Base-by-base conservation (phyloP, 2,329 filamentous ascomycete species). In the Trichoderma aggressivum region DNA sequence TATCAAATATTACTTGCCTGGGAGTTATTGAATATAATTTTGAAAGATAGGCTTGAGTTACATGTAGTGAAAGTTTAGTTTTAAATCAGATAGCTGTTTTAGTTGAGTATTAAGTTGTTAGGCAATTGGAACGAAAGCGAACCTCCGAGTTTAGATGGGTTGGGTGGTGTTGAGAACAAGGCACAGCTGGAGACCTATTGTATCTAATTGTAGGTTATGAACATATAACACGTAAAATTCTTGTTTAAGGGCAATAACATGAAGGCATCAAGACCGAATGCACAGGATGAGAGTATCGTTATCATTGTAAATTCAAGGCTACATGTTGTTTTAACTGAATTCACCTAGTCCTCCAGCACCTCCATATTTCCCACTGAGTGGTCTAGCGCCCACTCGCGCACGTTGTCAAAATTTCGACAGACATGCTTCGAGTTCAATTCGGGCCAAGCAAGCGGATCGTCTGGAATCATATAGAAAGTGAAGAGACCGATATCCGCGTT, bases 381-480 rank as follows among this genome's bases (percentile, higher is more conserved):
- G 6, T 63, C 60, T 24, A 63, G 18, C 14, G 60, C 60, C 60
- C 60, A 63, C 60, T 30, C 8, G 39, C 60, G 60, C 24, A 63
- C 60, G 6, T 21, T 30, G 16, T 63, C 60, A 16, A 63, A 63
- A 43, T 63, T 47, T 5, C 60, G 60, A 32, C 60, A 63, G 30
- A 63, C 60, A 10, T 63, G 60, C 24, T 63, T 63, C 36, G 60
- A 63, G 14, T 63, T 63, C n/a, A 63, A 36, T 28, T 63, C 24
- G 3, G 60, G 60, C 60, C 60, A 63, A 6, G 60, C 60, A 10
- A 63, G 36, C 5, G 60, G 60, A 16, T 63, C 60, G 39, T 30
- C 36, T 30, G 60, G 60, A 47, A 63, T 21, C 60, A 63, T 63
- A n/a, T 63, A 63, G 60, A 63, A 63, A 21, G 60, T 63, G 21